Base-by-base conservation (phyloP, 2,329 filamentous ascomycete genomes). In the Pseudogymnoascus sp. region DNA sequence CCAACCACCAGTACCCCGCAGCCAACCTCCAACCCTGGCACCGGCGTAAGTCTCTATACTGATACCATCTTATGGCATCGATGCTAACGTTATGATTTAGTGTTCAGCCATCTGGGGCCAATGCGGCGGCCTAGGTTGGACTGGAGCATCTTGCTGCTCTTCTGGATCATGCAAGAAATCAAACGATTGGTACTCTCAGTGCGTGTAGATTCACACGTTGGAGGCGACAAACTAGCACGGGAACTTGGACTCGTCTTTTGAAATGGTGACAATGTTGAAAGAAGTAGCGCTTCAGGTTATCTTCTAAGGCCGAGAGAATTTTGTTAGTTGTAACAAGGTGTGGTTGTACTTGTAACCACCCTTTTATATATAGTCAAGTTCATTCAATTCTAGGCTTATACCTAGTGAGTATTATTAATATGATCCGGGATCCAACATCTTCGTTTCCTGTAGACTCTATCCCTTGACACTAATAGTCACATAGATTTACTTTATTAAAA, bases 81-180 rank as follows among this genome's bases (percentile, higher is more conserved):
- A 13, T 37, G 35, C 35, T 37, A 37, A 66, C 14, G n/a, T 44
- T 21, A 66, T n/a, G 35, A 37, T 37, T 37, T 6, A 37, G 35
- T 37, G 35, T 37, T 37, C 35, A 37, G 35, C 35, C 35, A 37
- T 37, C 13, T 37, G 35, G 35, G 35, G 35, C 35, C 35, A 37
- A 37, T 37, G 35, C 35, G 35, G 35, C 35, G 35, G 35, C 35
- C 35, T 14, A 37, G 35, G 35, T 37, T 37, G 35, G 35, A 37
- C 35, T 37, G 35, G 35, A 37, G 13, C 35, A 37, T 14, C 35
- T 37, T 37, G 35, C 35, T 37, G 35, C 35, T 37, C 35, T 37
- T 37, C 35, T 37, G 35, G 35, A n/a, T 37, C 35, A 37, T 37
- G 35, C 35, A 37, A 37, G 35, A 37, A 37, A n/a, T 4, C 35